A percentile compares a stretch with the other conserved stretches of the same genome.
Evolutionary conservation across 495 filamentous ascomycete genomes (phyloP).

Genomic region (Trichoderma orchidacearum): DNA sequence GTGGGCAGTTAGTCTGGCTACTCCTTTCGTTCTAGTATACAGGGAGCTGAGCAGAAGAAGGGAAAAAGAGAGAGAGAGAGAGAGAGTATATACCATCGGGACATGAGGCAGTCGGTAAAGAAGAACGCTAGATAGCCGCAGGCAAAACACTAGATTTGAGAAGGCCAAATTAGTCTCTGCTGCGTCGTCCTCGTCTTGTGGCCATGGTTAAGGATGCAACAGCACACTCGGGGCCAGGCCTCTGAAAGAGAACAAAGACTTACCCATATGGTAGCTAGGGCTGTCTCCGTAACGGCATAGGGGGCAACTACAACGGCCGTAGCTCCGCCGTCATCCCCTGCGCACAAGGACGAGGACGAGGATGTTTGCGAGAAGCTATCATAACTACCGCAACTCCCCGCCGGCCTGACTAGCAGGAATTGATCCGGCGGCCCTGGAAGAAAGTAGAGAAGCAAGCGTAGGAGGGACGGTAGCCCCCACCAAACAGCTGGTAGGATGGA

Average conservation of each 20-base stretch:
- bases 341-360: background rate
- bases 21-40: background rate
- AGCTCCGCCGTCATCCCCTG: background rate
- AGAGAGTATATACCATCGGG: slow-evolving; percentile 53
- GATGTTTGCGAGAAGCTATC: background rate
- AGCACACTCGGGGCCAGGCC: background rate
- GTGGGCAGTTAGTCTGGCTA: background rate
- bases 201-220: too few relatives aligned
- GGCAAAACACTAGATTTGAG: slow-evolving; percentile 43
- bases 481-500: slow-evolving; percentile 28
- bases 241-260: slow-evolving; percentile 15
- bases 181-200: too few relatives aligned
- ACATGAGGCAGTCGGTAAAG: slow-evolving; percentile 89
- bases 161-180: background rate
- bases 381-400: slow-evolving; percentile 25
- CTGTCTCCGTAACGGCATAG: slow-evolving; percentile 59
- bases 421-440: slow-evolving; percentile 14
- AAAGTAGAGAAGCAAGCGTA: slow-evolving; percentile 29
- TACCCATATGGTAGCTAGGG: slow-evolving; percentile 76
- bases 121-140: slow-evolving; percentile 80
- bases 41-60: background rate
- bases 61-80: background rate
- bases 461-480: slow-evolving; percentile 28
- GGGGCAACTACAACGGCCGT: slow-evolving; percentile 4
- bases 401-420: slow-evolving; percentile 18